Base-by-base conservation (phyloP, 768 basidiomycete genomes). In the Tephrocybe sp. region DNA sequence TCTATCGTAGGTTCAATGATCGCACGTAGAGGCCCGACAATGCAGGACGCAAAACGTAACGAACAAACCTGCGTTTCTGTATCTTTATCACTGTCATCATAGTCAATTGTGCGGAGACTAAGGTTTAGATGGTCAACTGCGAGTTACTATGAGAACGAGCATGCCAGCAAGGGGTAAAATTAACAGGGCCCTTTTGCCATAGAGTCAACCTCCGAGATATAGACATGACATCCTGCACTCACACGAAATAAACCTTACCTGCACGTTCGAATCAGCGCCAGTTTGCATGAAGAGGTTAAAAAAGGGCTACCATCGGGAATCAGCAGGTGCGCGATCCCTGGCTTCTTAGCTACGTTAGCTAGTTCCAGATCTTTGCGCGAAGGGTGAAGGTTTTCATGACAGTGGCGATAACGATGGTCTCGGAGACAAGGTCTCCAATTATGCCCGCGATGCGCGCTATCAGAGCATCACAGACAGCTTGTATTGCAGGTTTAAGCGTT, bases 351-450 rank as follows among this genome's bases (percentile, higher is more conserved):
- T 8, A 39, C 38, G 15, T 48, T 61, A 4, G 56, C 60, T 9
- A 58, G 23, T 1, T 59, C 51, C 14, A 63, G n/a, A 40, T 58
- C 56, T 34, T 43, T 60, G 34, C 63, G 53, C 28, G n/a, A n/a
- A 66, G 48, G n/a, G 52, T 50, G 45, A 64, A 62, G 2, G 65
- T 68, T 42, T 62, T 61, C 25, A 38, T 54, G 26, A 68, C 36
- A 4, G 67, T 68, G 12, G 67, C 65, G 38, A 68, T 66, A 32
- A 67, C 67, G n/a, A 67, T 65, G 2, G 50, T 57, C 40, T 68
- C 67, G 3, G 64, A 62, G 4, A 67, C 50, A 11, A 68, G 49
- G 45, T 68, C 67, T 21, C 63, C 64, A n/a, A 62, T 46, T 24
- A 68, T 65, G 1, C 65, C 67, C 6, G 58, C 53, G n/a, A 68